Evolutionary conservation across 2,329 filamentous ascomycete genomes (phyloP), one percentile per base, ranked within the genome.

Genomic region (Bisporella sp.): DNA sequence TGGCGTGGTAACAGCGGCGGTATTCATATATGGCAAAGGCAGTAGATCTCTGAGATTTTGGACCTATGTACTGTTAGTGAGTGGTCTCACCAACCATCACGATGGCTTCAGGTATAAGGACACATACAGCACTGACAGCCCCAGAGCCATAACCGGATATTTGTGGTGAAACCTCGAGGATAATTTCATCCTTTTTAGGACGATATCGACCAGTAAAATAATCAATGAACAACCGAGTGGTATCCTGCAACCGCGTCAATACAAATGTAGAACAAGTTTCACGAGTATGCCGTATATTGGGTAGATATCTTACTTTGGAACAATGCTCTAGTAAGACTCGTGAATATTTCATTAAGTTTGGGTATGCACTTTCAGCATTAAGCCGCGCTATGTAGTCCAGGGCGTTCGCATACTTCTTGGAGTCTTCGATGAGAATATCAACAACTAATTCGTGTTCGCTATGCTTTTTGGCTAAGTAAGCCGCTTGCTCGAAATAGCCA

Each of bases 401-500:
- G 1, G 93, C 92, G 63, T 96, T 90, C 0, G 77, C 77, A 64
- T 96, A 96, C 58, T 87, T 85, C 66, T 95, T 93, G 0, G 92
- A 90, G 61, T 99, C 92, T 64, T 99, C 93, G 46, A 99, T 91
- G 47, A 99, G 68, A 45, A 99, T 96, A 64, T 96, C 92, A 4
- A 97, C 88, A 1, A 99, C 93, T 53, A 97, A 74, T 51, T 96
- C 90, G 56, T 89, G 89, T 66, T 99, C 93, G 5, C 89, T 87
- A 63, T 99, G 91, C 67, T 96, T 92, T 52, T 90, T 88, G 5
- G 95, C 93, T 37, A 99, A 77, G 62, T 95, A 99, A 4, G 92
- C 93, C 11, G 93, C 93, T 72, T 99, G 95, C 53, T 97, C 91
- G 62, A 85, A 95, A 68, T 99, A 99, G 1, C 93, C 92, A 8